Base-by-base conservation (phyloP, 345 rosid genomes). In the Salix brachista region DNA sequence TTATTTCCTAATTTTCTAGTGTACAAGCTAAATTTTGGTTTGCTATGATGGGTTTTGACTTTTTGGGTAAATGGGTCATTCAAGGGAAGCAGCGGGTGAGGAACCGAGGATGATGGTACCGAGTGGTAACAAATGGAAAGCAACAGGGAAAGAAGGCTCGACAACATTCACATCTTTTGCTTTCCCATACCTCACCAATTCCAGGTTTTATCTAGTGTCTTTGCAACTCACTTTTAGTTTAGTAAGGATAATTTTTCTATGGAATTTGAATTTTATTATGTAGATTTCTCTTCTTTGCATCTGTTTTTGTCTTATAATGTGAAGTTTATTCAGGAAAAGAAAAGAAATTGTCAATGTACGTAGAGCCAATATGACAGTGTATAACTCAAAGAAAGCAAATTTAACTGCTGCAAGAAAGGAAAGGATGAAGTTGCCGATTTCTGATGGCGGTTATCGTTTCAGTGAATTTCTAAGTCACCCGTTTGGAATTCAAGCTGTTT, bases 401-500 rank as follows among this genome's bases (percentile, higher is more conserved):
- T 80, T 93, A 73, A 84, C 83, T 44, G 97, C 97, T 72, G 83
- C 90, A 16, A 89, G 80, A 75, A 90, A 78, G 56, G 89, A 88
- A 80, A 89, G 87, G 39, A 84, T 90, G 58, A 71, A 85, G 69
- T 76, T 93, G 75, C 88, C 92, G 65, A 80, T 65, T 75, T 80
- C 50, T 66, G 83, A 74, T 21, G 77, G 58, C 76, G 81, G 61
- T 42, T 86, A 81, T 39, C 87, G 87, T 68, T 84, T 91, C 44
- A 78, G 85, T 71, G 90, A 89, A 37, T 93, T 93, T 70, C 58
- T 93, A 76, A 86, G 79, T 56, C 92, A 91, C 28, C 93, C 95
- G 39, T 86, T 88, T 50, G 98, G 97, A 13, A 81, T 89, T 81
- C 78, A 90, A 77, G 90, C 95, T 60, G 78, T 93, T 44, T 81